phyloP scores from a whole-genome alignment of 352 stramenopile genomes.

The Peronospora destructor region DNA sequence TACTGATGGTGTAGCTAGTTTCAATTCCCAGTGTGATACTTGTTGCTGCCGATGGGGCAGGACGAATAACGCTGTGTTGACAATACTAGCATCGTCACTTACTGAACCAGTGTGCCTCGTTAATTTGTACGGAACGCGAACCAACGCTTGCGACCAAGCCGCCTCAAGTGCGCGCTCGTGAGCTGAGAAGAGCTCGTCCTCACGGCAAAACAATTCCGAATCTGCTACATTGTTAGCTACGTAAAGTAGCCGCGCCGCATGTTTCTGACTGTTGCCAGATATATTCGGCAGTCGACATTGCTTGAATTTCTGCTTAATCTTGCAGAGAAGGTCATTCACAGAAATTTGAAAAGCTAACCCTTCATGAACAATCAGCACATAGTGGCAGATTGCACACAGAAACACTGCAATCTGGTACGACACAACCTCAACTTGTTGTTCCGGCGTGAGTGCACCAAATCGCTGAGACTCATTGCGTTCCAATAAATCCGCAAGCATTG shows the following conservation, averaged over 20 bases:
- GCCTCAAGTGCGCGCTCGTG: slow-evolving; percentile 34
- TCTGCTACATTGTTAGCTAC: slow-evolving; percentile 45
- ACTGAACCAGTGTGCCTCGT: slow-evolving; percentile 7
- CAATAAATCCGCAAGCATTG: slow-evolving; percentile 44
- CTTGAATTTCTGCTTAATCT: slow-evolving; percentile 43
- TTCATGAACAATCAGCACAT: slow-evolving; percentile 63
- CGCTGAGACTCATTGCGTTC: slow-evolving; percentile 41
- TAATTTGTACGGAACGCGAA: slow-evolving; percentile 18
- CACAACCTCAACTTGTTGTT: slow-evolving; percentile 58
- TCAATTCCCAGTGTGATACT: not conserved
- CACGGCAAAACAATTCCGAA: slow-evolving; percentile 26
- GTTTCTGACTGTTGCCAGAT: slow-evolving; percentile 42
- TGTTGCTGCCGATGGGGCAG: slow-evolving; percentile 20
- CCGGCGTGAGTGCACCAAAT: slow-evolving; percentile 45
- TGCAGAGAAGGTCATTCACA: slow-evolving; percentile 41
- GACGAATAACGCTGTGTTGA: slow-evolving; percentile 13
- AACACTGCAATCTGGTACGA: slow-evolving; percentile 63
- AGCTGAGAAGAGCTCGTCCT: slow-evolving; percentile 28
- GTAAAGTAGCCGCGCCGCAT: slow-evolving; percentile 53
- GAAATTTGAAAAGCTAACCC: slow-evolving; percentile 29
- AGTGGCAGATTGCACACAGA: slow-evolving; percentile 69
- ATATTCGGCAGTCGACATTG: slow-evolving; percentile 56
- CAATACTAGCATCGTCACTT: slow-evolving; percentile 1
- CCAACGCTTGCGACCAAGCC: slow-evolving; percentile 24
- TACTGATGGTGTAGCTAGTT: slow-evolving; percentile 1